These are phyloP conservation scores for Phytophthora melonis DNA, from an alignment of 352 stramenopile genomes.

Conservation along the genomic window DNA sequence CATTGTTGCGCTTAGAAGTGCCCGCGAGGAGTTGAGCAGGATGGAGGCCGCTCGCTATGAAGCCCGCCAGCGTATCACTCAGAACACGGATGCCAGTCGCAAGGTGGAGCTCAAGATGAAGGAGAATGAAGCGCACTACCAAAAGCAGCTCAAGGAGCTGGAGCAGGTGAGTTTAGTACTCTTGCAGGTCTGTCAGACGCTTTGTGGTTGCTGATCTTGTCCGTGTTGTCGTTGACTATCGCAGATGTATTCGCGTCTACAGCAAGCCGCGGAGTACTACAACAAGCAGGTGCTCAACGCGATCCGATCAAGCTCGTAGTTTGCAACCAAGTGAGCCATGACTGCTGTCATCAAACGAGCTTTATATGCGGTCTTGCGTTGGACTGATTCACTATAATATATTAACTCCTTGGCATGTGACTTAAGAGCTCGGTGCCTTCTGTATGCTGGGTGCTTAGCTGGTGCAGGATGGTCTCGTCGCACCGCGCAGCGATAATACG, in stretches of 20 bases:
- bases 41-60: constrained; percentile 58
- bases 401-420: constrained; percentile 35
- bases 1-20: constrained; percentile 59
- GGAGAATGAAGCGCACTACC: constrained; percentile 69
- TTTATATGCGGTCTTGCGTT: neutral
- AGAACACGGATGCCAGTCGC: constrained; percentile 58
- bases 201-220: constrained; percentile 13
- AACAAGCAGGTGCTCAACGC: constrained; percentile 69
- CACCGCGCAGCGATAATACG: constrained; percentile 83
- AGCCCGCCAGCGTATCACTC: constrained; percentile 61
- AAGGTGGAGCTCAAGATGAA: constrained; percentile 75
- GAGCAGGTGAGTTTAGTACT: constrained; percentile 52
- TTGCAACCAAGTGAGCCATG: constrained; percentile 12
- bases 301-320: constrained; percentile 45
- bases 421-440: constrained; percentile 29
- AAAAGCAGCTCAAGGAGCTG: constrained; percentile 73
- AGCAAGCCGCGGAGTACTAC: constrained; percentile 72
- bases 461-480: constrained; percentile 54
- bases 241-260: constrained; percentile 76
- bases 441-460: constrained; percentile 44
- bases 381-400: constrained; percentile 24
- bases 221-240: constrained; percentile 7
- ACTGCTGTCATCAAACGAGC: constrained; percentile 5
- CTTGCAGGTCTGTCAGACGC: neutral
- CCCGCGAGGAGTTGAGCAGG: constrained; percentile 65